Evolutionary conservation across 345 rosid species (phyloP).

Genomic region (Psidium friedrichsthalianum): DNA sequence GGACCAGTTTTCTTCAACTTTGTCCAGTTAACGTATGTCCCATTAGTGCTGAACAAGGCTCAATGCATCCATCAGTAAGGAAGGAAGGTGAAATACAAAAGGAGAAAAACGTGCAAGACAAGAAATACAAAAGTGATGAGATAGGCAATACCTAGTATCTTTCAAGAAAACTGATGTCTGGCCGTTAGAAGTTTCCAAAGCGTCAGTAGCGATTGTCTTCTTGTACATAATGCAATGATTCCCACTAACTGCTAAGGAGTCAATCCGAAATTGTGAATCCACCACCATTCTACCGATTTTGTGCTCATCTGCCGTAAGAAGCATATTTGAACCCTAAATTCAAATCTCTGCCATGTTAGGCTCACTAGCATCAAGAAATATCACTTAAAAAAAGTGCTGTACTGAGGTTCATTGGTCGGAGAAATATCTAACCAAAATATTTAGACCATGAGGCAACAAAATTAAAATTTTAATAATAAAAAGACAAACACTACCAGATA

Average conservation of each 20-base stretch:
- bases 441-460: not conserved
- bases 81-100: not conserved
- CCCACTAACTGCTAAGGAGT: conserved; percentile 61
- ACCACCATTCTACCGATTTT: conserved; percentile 60
- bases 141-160: conserved; percentile 57
- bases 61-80: not conserved
- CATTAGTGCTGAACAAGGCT: conserved; percentile 54
- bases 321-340: conserved; percentile 63
- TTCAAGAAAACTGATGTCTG: conserved; percentile 43
- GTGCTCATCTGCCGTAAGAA: conserved; percentile 63
- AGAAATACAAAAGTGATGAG: not conserved
- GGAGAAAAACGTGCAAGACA: not conserved
- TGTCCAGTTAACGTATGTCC: conserved; percentile 79
- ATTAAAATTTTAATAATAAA: not conserved
- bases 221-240: conserved; percentile 73
- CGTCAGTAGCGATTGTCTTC: conserved; percentile 18
- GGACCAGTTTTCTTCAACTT: conserved; percentile 55
- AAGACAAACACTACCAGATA: not conserved
- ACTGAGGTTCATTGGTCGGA: not conserved
- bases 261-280: conserved; percentile 52
- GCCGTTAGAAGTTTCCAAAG: conserved; percentile 12
- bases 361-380: not conserved
- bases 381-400: not conserved
- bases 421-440: not conserved
- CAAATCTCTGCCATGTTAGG: not conserved